phyloP scores from a whole-genome alignment of 768 basidiomycete genomes.

The Naganishia onofrii region DNA sequence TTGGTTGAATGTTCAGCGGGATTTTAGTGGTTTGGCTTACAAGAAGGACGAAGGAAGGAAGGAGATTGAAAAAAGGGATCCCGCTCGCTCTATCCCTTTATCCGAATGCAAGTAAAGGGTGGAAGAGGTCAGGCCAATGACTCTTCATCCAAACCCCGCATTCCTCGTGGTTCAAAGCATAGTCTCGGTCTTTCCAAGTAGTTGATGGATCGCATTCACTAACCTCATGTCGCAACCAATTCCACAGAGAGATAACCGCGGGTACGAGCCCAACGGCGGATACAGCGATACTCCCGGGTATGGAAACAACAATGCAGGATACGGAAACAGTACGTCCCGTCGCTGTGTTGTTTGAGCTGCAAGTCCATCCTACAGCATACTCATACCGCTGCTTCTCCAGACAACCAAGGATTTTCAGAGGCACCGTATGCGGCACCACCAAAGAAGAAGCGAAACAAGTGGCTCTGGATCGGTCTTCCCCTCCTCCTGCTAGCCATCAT shows the following conservation, averaged over 20 bases:
- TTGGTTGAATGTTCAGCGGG: too few relatives aligned
- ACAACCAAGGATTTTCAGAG: not conserved
- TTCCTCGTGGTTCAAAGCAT: too few relatives aligned
- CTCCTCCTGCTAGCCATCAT: slow-evolving; percentile 49
- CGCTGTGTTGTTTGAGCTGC: not conserved
- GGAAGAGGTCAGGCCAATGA: too few relatives aligned
- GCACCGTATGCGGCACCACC: slow-evolving; percentile 23
- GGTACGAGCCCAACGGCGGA: slow-evolving; percentile 38
- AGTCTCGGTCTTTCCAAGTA: too few relatives aligned
- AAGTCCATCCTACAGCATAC: too few relatives aligned
- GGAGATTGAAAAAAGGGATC: too few relatives aligned
- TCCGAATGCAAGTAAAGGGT: too few relatives aligned
- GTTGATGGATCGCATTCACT: not conserved
- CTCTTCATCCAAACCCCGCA: too few relatives aligned
- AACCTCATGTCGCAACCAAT: not conserved
- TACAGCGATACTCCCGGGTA: slow-evolving; percentile 22
- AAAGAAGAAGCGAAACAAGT: slow-evolving; percentile 50
- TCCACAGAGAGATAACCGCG: slow-evolving; percentile 31
- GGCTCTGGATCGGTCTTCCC: slow-evolving; percentile 53
- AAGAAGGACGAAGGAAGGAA: too few relatives aligned
- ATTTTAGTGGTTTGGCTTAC: too few relatives aligned
- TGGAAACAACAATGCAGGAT: slow-evolving; percentile 31
- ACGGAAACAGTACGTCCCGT: slow-evolving; percentile 8
- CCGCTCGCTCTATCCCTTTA: too few relatives aligned
- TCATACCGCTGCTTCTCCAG: too few relatives aligned